Conservation (phyloP, 164 flowering plant species). For the Liriodendron chinense region DNA sequence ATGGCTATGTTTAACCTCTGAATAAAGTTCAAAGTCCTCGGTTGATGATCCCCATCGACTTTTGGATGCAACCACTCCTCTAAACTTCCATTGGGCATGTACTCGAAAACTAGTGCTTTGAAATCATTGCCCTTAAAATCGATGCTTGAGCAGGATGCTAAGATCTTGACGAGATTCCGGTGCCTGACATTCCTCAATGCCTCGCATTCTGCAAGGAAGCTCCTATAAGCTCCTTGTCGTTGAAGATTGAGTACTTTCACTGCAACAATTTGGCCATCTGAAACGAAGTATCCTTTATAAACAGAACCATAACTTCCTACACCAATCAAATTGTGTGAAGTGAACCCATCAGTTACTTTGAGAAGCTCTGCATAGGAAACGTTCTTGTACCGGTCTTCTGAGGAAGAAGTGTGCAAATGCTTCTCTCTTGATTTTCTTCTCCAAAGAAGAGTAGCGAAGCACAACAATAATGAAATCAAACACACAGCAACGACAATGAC, state of each 20-base stretch:
- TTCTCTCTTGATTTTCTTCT: conserved; percentile 1
- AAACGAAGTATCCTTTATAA: conserved; percentile 10
- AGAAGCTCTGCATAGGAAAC: conserved; percentile 19
- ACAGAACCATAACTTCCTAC: conserved; percentile 16
- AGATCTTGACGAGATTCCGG: conserved; percentile 12
- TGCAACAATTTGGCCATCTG: not conserved
- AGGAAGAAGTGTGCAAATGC: not conserved
- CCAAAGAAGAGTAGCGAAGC: not conserved
- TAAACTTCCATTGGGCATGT: conserved; percentile 19
- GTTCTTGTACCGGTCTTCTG: not conserved
- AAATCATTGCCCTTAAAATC: conserved; percentile 17
- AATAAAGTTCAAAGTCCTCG: conserved; percentile 13
- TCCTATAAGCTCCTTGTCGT: conserved; percentile 16
- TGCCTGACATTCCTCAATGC: conserved; percentile 5
- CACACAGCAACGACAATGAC: not conserved
- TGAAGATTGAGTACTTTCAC: conserved; percentile 19
- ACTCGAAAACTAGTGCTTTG: conserved; percentile 16
- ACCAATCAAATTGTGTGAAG: conserved; percentile 14
- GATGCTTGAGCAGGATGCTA: conserved; percentile 12
- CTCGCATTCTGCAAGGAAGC: conserved; percentile 19
- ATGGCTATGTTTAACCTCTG: conserved; percentile 31
- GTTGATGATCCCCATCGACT: not conserved
- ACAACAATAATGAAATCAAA: not conserved
- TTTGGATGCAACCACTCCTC: conserved; percentile 21
- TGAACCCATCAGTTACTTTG: conserved; percentile 15